Base-by-base conservation (phyloP, 345 rosid genomes). In the Ailanthus altissimus region DNA sequence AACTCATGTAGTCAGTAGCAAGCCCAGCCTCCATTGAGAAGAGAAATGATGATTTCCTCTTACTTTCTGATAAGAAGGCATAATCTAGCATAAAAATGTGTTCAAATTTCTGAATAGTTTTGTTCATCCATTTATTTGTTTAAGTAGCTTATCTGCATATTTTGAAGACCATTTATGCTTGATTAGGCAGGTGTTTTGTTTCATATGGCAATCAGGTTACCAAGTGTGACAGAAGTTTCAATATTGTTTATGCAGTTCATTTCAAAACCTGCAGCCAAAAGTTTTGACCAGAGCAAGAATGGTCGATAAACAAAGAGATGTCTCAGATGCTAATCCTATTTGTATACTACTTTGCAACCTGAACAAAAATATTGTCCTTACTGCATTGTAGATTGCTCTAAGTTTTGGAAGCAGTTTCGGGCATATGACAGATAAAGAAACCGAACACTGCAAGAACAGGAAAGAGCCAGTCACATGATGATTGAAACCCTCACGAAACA, bases 371-470 rank as follows among this genome's bases (percentile, higher is more conserved):
- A n/a, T 49, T 53, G 66, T 83, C 78, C 98, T 88, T 86, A 95
- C 98, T 71, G 90, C 94, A 88, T 78, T 92, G 83, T 84, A 93
- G 81, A 96, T 90, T 57, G 92, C 85, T 81, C 81, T 88, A 61
- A 96, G 90, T 86, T 91, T 93, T 38, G 95, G 85, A 80, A 93
- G 98, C 89, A 86, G 93, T 85, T 90, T 91, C 77, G 97, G 98
- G 80, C 98, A 91, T 70, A 96, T 88, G 78, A 93, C 90, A 64
- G 98, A 92, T 65, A 96, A 84, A 83, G 98, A 92, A 77, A 93
- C 87, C 75, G 85, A 85, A 77, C 89, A 85, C 98, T 95, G 97
- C 83, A 86, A 63, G 76, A 75, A 83, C 68, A 72, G 83, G 43
- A 38, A 67, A 53, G 77, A 45, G 82, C 78, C 50, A 81, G 82